Percentiles rank a stretch among this genome's conserved stretches.
Conservation (phyloP, 2,329 filamentous ascomycete species). For the Fusarium gaditjirri region DNA sequence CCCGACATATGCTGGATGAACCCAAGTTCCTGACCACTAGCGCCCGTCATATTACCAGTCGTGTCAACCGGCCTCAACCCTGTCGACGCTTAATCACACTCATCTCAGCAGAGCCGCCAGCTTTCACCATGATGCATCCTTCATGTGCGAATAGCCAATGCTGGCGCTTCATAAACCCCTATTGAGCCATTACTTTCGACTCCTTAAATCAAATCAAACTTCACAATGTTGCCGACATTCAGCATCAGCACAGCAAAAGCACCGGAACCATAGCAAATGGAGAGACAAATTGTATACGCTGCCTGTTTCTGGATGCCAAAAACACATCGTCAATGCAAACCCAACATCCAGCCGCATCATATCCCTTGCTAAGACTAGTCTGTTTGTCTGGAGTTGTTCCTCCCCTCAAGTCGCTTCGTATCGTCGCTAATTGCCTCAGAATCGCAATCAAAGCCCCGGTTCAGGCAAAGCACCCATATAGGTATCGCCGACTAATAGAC, state of each 20-base stretch:
- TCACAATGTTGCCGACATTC: neutral
- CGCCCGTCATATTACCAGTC: slow-evolving; percentile 9
- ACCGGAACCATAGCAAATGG: neutral
- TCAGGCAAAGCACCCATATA: slow-evolving; percentile 28
- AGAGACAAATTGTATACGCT: slow-evolving; percentile 48
- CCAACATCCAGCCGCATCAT: slow-evolving; percentile 53
- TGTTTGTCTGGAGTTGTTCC: slow-evolving; percentile 52
- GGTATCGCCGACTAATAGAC: slow-evolving; percentile 29
- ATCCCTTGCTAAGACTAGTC: slow-evolving; percentile 52
- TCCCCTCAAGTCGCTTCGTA: slow-evolving; percentile 41
- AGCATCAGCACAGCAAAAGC: neutral
- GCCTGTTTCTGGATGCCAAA: slow-evolving; percentile 47
- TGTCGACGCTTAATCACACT: slow-evolving; percentile 14
- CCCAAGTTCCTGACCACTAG: slow-evolving; percentile 14
- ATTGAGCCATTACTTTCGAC: neutral
- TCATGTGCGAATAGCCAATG: neutral
- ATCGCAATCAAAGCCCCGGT: slow-evolving; percentile 38
- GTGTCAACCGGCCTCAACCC: slow-evolving; percentile 13
- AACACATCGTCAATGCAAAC: slow-evolving; percentile 51
- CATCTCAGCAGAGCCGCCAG: slow-evolving; percentile 14
- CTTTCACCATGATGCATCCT: slow-evolving; percentile 16
- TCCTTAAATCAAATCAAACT: neutral
- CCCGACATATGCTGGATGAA: slow-evolving; percentile 7
- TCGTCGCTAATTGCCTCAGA: slow-evolving; percentile 42
- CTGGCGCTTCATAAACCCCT: neutral